Evolutionary conservation across 2,329 filamentous ascomycete species (phyloP).

Genomic region (Colletotrichum noveboracense): DNA sequence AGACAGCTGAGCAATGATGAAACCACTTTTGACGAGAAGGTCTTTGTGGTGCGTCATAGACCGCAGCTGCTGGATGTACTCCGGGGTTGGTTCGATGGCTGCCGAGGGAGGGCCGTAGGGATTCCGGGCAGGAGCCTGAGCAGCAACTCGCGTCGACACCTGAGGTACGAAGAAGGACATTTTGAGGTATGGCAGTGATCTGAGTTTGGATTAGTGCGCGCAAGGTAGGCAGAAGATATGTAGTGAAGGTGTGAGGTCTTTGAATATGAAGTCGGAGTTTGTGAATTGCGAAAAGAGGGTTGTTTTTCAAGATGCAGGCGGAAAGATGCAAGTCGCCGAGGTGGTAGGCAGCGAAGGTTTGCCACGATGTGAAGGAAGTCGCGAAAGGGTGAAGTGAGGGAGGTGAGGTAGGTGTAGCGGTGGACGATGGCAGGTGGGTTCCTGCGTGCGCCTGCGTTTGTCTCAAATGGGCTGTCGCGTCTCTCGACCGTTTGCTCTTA

Average conservation of each 20-base stretch:
- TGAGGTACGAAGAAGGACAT: background rate
- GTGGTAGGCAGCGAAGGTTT: background rate
- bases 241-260: background rate
- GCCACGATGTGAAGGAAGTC: background rate
- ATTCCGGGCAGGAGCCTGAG: background rate
- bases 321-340: background rate
- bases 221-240: background rate
- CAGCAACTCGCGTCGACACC: background rate
- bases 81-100: constrained; percentile 23
- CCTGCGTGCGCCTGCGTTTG: background rate
- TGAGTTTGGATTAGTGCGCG: background rate
- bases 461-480: background rate
- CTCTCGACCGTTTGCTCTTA: background rate
- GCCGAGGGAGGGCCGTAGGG: constrained; percentile 4
- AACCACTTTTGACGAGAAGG: constrained; percentile 29
- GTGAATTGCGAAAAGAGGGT: background rate
- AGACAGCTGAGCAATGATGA: constrained; percentile 29
- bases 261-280: background rate
- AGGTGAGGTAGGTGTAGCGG: background rate
- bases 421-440: background rate
- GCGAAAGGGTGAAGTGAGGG: background rate
- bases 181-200: background rate
- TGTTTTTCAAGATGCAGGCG: background rate
- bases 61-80: constrained; percentile 24
- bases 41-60: constrained; percentile 21